A percentile compares a stretch with the other conserved stretches of the same genome.
Conservation (phyloP, 768 basidiomycete species). For the Tubosaeta sp. region DNA sequence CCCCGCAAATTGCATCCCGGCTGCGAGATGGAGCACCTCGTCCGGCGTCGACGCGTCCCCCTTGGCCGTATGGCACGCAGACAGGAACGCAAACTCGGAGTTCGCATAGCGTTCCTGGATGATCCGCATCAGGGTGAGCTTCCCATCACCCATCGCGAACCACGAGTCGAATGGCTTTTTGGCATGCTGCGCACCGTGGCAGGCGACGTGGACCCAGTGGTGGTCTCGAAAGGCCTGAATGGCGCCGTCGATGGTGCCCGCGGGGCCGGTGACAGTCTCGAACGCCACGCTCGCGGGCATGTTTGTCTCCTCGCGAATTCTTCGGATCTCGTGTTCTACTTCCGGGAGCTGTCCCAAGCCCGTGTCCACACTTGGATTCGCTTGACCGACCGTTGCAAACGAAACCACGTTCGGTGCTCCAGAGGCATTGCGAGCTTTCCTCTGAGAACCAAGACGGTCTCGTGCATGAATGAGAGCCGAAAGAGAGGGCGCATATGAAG, state of each 20-base stretch:
- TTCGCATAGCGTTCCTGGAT: neutral
- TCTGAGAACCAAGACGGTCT: neutral
- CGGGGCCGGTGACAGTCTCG: neutral
- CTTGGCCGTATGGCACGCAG: neutral
- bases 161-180: neutral
- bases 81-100: neutral
- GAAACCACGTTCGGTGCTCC: neutral
- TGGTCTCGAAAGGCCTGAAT: neutral
- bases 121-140: neutral
- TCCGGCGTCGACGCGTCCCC: neutral
- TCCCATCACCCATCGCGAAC: constrained; percentile 1
- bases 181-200: neutral
- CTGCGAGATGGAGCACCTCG: constrained; percentile 1
- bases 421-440: neutral
- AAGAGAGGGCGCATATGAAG: constrained; percentile 1
- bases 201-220: neutral
- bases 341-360: neutral
- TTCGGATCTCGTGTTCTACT: neutral
- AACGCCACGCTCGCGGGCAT: neutral
- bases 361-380: neutral
- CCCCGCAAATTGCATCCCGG: neutral
- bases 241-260: neutral
- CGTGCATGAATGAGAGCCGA: neutral
- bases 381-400: neutral
- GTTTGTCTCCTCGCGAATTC: neutral